Conservation (phyloP, 208 protist species). For the Trypanosoma lewisi region DNA sequence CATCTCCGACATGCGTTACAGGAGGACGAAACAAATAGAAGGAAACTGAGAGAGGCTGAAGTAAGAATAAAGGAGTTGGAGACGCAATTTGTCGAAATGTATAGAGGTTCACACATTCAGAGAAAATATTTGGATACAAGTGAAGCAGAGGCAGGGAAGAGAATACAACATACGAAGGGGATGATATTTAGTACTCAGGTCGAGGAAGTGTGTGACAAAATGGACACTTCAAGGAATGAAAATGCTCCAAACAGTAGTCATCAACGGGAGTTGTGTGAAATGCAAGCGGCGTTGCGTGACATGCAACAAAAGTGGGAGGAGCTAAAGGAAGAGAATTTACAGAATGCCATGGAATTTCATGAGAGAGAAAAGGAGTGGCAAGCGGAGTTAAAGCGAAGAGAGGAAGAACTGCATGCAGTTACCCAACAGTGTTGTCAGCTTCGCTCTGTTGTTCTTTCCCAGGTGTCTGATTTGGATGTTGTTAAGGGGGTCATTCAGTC, state of each 20-base stretch:
- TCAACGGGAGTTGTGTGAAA: slow-evolving; percentile 4
- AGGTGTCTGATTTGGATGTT: slow-evolving; percentile 14
- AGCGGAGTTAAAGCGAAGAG: slow-evolving; percentile 26
- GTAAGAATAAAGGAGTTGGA: slow-evolving; percentile 6
- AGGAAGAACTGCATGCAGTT: neutral
- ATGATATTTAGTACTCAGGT: neutral
- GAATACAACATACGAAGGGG: neutral
- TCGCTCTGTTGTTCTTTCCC: slow-evolving; percentile 1
- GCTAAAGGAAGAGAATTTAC: slow-evolving; percentile 45
- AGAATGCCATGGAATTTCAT: slow-evolving; percentile 47
- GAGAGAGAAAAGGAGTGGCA: slow-evolving; percentile 53
- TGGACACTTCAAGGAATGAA: neutral
- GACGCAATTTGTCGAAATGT: neutral
- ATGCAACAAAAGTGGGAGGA: slow-evolving; percentile 21
- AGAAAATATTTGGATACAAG: neutral
- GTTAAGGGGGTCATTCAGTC: slow-evolving; percentile 43
- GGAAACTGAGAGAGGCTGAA: slow-evolving; percentile 1
- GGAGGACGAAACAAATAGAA: neutral
- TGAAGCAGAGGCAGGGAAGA: neutral
- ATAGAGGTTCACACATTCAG: neutral
- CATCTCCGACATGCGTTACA: slow-evolving; percentile 3
- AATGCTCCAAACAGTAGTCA: neutral
- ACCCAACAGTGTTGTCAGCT: slow-evolving; percentile 17
- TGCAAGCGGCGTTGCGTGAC: slow-evolving; percentile 7
- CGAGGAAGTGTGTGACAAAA: neutral